These are phyloP conservation scores for Epichloe gansuensis DNA, from an alignment of 2,329 filamentous ascomycete species.

Conservation along the genomic window DNA sequence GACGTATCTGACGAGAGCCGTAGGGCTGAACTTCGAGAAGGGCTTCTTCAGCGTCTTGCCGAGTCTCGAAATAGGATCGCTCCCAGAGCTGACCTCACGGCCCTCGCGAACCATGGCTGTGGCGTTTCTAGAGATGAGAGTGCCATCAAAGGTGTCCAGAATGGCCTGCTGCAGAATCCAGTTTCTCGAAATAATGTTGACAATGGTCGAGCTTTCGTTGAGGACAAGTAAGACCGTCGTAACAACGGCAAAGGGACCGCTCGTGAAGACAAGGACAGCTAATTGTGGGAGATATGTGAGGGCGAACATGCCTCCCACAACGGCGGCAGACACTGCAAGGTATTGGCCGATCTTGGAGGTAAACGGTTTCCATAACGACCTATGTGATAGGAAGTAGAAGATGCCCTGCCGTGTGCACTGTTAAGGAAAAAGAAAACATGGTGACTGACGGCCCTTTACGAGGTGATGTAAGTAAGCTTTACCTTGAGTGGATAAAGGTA, in stretches of 20 bases:
- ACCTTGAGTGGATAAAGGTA: slow-evolving; percentile 78
- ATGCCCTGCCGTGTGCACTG: slow-evolving; percentile 33
- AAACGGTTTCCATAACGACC: slow-evolving; percentile 46
- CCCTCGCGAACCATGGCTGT: slow-evolving; percentile 57
- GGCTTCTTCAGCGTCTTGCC: slow-evolving; percentile 45
- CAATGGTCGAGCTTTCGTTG: slow-evolving; percentile 46
- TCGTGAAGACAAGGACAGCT: slow-evolving; percentile 69
- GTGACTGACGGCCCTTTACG: background rate
- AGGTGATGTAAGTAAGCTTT: slow-evolving; percentile 1
- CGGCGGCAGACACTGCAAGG: slow-evolving; percentile 54
- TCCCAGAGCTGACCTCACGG: slow-evolving; percentile 54
- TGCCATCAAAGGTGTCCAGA: slow-evolving; percentile 79
- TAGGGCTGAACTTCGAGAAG: slow-evolving; percentile 43
- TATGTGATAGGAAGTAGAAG: slow-evolving; percentile 44
- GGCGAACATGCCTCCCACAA: slow-evolving; percentile 72
- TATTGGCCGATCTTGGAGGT: slow-evolving; percentile 44
- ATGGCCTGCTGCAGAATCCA: slow-evolving; percentile 74
- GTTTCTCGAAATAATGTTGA: slow-evolving; percentile 46
- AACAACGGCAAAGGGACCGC: slow-evolving; percentile 67
- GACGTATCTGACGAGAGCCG: slow-evolving; percentile 61
- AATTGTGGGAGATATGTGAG: slow-evolving; percentile 80
- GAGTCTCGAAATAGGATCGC: slow-evolving; percentile 42
- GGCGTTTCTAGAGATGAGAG: slow-evolving; percentile 38
- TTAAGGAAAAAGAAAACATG: background rate
- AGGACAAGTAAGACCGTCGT: slow-evolving; percentile 57